Evolutionary conservation across 2,329 filamentous ascomycete genomes (phyloP).

Genomic region (Cladosporium sp.): DNA sequence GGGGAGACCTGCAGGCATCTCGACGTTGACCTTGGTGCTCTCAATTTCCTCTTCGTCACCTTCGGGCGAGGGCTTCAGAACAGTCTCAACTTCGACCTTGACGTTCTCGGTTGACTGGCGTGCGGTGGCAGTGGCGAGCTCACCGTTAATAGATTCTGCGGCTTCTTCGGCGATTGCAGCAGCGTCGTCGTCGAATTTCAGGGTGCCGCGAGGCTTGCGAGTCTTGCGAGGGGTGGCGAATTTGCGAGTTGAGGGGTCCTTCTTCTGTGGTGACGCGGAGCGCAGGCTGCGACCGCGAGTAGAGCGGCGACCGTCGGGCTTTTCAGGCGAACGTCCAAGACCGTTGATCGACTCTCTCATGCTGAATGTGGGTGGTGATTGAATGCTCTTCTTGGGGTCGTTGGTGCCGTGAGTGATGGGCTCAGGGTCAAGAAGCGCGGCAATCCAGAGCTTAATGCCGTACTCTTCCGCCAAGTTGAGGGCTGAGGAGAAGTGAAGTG

Average conservation of each 20-base stretch:
- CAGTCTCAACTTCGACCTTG: conserved; percentile 66
- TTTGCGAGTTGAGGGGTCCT: conserved; percentile 36
- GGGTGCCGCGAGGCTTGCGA: conserved; percentile 38
- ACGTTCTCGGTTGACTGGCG: conserved; percentile 46
- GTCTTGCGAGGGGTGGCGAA: conserved; percentile 53
- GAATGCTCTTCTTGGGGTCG: conserved; percentile 62
- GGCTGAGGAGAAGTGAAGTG: conserved; percentile 48
- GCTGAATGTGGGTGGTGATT: conserved; percentile 73
- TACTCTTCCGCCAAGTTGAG: conserved; percentile 84
- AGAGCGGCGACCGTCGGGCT: conserved; percentile 21
- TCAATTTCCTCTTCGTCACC: conserved; percentile 67
- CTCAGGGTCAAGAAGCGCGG: conserved; percentile 83
- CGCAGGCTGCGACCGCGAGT: conserved; percentile 50
- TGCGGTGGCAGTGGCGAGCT: conserved; percentile 11
- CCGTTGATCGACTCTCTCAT: conserved; percentile 29
- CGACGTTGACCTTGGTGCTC: conserved; percentile 69
- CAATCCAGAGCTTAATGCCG: conserved; percentile 78
- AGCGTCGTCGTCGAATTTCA: conserved; percentile 26
- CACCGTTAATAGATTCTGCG: conserved; percentile 18
- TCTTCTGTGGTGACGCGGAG: conserved; percentile 50
- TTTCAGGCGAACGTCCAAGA: conserved; percentile 22
- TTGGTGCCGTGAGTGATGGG: conserved; percentile 66
- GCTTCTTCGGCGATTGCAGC: conserved; percentile 23
- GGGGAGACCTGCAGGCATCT: conserved; percentile 64
- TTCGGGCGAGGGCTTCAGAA: conserved; percentile 47